Base-by-base conservation (phyloP, 2,329 filamentous ascomycete species). In the Zarea fungicola region DNA sequence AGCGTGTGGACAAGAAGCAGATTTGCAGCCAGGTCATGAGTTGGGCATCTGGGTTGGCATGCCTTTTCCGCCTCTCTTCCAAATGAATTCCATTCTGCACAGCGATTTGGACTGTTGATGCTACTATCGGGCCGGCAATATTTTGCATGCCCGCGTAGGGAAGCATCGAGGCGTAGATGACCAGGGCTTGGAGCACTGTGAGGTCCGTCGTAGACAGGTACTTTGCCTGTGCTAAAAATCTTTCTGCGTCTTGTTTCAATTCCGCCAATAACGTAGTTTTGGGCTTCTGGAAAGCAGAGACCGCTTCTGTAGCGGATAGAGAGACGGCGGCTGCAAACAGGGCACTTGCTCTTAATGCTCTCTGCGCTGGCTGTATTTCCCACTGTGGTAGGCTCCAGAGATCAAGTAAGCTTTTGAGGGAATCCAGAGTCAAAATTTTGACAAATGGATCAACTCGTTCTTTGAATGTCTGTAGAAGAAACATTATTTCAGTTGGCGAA, bases 361-460 rank as follows among this genome's bases (percentile, higher is more conserved):
- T 10, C 11, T 42, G n/a, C 1, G 40, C 10, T 6, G 21, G 8
- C 6, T 61, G 55, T 31, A 56, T 37, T 2, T 37, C 50, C 11
- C 49, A 21, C 1, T 49, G 54, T 2, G 54, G 50, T 6, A 57
- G 45, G 54, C 5, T 54, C 53, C 11, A 60, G 34, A 6, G 45
- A 57, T 8, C 57, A 56, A 1, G 53, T 23, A 42, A 19, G 1
- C 10, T 18, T 18, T 21, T 21, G 3, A 42, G 25, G 4, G 40
- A 29, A 3, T 41, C 23, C 16, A 14, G 11, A 2, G 63, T 53
- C 2, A 65, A 53, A 0, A 65, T 42, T 22, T 65, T 65, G 47
- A 65, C 55, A 42, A 65, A 63, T 1, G 61, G 59, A 22, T 65
- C 61, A 6, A 64, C 58, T 35, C 55, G 63, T 16, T 62, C 53